A percentile compares a stretch with the other conserved stretches of the same genome.
Evolutionary conservation across 306 rosid species (phyloP).

Genomic region (Psophocarpus tetragonolobus): DNA sequence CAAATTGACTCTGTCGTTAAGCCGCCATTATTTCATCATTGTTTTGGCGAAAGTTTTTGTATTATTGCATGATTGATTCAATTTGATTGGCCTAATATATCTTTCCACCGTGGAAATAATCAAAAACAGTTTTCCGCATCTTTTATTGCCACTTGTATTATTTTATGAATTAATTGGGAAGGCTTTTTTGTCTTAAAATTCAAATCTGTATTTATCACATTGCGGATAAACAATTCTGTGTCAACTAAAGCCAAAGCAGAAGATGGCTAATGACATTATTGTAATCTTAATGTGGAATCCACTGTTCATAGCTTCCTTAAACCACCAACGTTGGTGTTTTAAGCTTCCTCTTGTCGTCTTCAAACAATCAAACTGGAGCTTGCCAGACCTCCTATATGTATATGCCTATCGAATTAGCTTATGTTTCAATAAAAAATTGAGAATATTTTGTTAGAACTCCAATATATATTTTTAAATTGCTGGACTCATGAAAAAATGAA

Average conservation of each 20-base stretch:
- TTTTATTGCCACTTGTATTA: not conserved
- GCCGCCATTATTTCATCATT: not conserved
- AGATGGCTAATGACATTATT: not conserved
- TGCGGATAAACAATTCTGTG: not conserved
- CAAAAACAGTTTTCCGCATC: not conserved
- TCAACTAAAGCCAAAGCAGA: not conserved
- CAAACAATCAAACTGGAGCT: not conserved
- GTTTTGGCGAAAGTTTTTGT: not conserved
- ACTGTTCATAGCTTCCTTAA: not conserved
- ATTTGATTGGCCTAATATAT: not conserved
- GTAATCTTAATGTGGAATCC: not conserved
- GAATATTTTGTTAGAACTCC: not conserved
- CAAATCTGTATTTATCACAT: not conserved
- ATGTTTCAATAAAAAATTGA: not conserved
- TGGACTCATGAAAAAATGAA: not conserved
- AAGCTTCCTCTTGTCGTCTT: not conserved
- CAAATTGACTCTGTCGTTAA: not conserved
- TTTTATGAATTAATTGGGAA: not conserved
- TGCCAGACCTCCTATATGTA: not conserved
- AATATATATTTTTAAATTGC: not conserved
- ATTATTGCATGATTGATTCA: not conserved
- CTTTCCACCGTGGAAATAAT: not conserved
- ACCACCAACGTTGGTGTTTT: not conserved
- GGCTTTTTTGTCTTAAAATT: not conserved
- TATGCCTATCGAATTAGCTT: not conserved